Base-by-base conservation (phyloP, 176 grass and related monocot genomes). In the Eremochloa ophiuroides region DNA sequence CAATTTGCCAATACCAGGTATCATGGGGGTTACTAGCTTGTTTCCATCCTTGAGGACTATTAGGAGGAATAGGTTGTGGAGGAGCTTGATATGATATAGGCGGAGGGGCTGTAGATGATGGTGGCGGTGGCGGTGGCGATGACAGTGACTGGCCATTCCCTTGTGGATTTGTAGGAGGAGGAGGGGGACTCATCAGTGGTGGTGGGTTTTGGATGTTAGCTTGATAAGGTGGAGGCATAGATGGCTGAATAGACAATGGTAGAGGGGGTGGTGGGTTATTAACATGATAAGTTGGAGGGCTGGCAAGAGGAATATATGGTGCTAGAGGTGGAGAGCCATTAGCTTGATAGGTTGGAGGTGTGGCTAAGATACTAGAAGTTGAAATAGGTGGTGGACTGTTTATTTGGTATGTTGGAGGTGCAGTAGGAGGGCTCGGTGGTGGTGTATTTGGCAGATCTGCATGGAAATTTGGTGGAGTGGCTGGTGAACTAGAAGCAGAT, bases 1-100 rank as follows among this genome's bases (percentile, higher is more conserved):
- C 80, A 18, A 88, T 83, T 78, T 83, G 73, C 86, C 56, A 83
- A 4, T 88, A 88, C 2, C 73, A 28, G 13, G 18, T 34, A 38
- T 83, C 80, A 73, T 3, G 66, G 0, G 39, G 69, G 14, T 88
- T 88, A 26, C 30, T 15, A 17, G 78, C 37, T 37, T 70, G 55
- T 62, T 72, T 13, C 74, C 80, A 88, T 72, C 66, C 86, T 10
- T 62, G 66, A 15, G 53, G 48, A 11, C 86, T 35, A 35, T 77
- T 77, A n/a, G n/a, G 25, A 2, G 82, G 73, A 60, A 56, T 46
- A 50, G 73, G n/a, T 38, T 76, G 59, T 15, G 59, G 75, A 8
- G 75, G 75, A 64, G 39, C 39, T 22, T 46, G n/a, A 18, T 64
- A n/a, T 3, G 59, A 1, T 29, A 58, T 27, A 31, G 61, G 39